phyloP scores from a whole-genome alignment of 768 basidiomycete species.

The Gymnopilus dilepis region DNA sequence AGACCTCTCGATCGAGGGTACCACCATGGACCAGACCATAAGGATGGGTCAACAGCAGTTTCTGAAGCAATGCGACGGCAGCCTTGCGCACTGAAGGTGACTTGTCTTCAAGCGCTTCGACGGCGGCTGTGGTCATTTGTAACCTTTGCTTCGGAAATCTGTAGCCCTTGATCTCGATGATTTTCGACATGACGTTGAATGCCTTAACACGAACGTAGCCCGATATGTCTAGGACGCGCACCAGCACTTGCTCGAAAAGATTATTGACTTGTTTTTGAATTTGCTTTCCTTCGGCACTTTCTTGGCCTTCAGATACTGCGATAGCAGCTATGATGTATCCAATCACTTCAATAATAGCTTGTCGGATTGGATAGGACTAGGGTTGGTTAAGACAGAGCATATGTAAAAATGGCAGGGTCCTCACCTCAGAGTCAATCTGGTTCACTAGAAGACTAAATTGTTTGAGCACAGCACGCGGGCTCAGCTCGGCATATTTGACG shows the following conservation, averaged over 20 bases:
- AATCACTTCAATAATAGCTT: constrained; percentile 91
- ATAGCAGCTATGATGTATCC: constrained; percentile 86
- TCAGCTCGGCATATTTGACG: constrained; percentile 76
- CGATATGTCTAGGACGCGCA: constrained; percentile 86
- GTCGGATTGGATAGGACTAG: constrained; percentile 95
- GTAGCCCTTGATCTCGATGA: constrained; percentile 68
- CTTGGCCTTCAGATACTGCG: constrained; percentile 52
- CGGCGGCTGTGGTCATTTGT: constrained; percentile 74
- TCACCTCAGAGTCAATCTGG: constrained; percentile 92
- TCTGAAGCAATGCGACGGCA: constrained; percentile 75
- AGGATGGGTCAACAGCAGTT: constrained; percentile 85
- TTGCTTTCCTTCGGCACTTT: constrained; percentile 52
- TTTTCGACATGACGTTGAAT: constrained; percentile 71
- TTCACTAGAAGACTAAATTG: constrained; percentile 84
- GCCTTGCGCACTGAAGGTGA: constrained; percentile 85
- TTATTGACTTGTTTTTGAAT: constrained; percentile 76
- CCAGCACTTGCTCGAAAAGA: constrained; percentile 83
- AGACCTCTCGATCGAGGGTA: constrained; percentile 69
- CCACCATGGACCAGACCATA: constrained; percentile 88
- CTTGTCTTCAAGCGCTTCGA: constrained; percentile 88
- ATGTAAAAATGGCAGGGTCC: constrained; percentile 15
- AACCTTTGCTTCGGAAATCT: constrained; percentile 91
- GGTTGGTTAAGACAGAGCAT: not conserved
- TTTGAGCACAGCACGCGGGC: constrained; percentile 82
- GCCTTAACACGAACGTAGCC: constrained; percentile 94